Evolutionary conservation across 345 rosid species (phyloP).

Genomic region (Arabidopsis arenosa): DNA sequence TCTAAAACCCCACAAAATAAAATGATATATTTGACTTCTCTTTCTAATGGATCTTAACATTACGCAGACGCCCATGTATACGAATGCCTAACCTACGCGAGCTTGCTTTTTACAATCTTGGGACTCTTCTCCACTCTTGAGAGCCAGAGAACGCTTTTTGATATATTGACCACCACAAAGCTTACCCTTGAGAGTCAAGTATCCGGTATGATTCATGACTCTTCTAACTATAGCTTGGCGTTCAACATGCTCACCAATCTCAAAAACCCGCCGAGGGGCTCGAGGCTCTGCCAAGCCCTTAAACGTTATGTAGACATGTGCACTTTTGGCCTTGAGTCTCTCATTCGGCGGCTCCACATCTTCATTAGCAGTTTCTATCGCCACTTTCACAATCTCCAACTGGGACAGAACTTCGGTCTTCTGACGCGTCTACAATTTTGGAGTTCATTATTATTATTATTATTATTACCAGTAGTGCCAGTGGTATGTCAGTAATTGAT

Average conservation of each 20-base stretch:
- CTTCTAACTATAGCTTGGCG: background rate
- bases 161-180: background rate
- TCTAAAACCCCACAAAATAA: slow-evolving; percentile 34
- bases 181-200: background rate
- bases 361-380: background rate
- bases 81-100: no score
- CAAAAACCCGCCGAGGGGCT: background rate
- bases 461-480: background rate
- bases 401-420: background rate
- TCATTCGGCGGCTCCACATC: background rate
- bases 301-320: background rate
- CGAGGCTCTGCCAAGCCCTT: background rate
- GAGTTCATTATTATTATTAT: background rate
- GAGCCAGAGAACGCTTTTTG: no score
- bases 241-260: background rate
- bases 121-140: no score
- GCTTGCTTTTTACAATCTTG: no score
- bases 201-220: background rate
- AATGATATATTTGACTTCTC: slow-evolving; percentile 27
- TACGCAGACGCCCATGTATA: no score
- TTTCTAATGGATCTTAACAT: background rate
- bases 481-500: background rate
- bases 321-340: slow-evolving; percentile 6
- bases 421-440: background rate
- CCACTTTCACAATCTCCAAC: background rate